These are phyloP conservation scores for Alternaria postmessia DNA, from an alignment of 2,329 filamentous ascomycete genomes.

Conservation along the genomic window DNA sequence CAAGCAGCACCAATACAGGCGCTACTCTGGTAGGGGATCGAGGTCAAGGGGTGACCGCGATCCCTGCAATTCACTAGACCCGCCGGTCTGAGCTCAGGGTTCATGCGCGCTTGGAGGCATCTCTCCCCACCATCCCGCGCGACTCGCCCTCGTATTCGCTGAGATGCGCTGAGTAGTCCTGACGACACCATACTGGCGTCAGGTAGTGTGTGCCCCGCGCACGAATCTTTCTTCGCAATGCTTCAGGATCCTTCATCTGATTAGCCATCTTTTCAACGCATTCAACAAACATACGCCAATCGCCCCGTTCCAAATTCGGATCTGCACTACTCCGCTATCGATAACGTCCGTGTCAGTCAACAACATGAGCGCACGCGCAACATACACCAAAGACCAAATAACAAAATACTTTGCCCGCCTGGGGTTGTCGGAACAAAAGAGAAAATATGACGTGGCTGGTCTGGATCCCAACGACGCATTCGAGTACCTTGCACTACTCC, in stretches of 20 bases:
- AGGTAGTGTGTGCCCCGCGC: background rate
- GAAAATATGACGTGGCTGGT: constrained; percentile 33
- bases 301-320: constrained; percentile 9
- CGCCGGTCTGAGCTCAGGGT: constrained; percentile 10
- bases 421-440: constrained; percentile 35
- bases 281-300: background rate
- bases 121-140: constrained; percentile 11
- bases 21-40: constrained; percentile 18
- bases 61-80: constrained; percentile 6
- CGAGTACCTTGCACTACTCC: constrained; percentile 40
- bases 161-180: constrained; percentile 3
- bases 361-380: constrained; percentile 21
- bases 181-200: constrained; percentile 3
- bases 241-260: background rate
- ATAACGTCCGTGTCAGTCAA: constrained; percentile 5
- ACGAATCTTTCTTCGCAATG: too few species aligned
- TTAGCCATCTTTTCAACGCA: background rate
- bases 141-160: constrained; percentile 1
- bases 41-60: background rate
- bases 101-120: constrained; percentile 17
- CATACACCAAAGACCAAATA: constrained; percentile 40
- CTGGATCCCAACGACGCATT: constrained; percentile 35
- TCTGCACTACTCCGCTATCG: constrained; percentile 12
- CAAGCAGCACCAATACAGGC: constrained; percentile 2
- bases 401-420: constrained; percentile 49